Conservation (phyloP, 192 early-diverging fungal genomes). For the Lobosporangium transversale region DNA sequence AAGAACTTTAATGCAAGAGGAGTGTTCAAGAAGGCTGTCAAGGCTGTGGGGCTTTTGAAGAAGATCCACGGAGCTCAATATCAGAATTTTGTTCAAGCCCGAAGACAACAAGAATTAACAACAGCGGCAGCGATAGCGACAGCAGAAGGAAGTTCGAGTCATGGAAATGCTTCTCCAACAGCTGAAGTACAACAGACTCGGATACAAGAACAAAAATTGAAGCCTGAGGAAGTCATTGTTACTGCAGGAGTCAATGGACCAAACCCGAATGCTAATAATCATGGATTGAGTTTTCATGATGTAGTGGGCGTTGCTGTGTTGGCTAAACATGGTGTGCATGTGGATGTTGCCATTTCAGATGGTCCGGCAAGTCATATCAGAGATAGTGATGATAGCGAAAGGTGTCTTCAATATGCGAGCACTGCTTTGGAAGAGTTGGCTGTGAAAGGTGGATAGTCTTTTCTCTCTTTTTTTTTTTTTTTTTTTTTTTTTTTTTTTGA, state of each 20-base stretch:
- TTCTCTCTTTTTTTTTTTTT: too few relatives aligned
- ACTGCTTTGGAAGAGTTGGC: too few relatives aligned
- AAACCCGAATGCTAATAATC: neutral
- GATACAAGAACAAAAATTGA: too few relatives aligned
- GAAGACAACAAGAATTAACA: neutral
- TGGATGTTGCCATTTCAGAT: neutral
- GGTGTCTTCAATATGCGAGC: neutral
- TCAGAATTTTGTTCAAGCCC: neutral
- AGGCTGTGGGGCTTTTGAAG: slow-evolving; percentile 28
- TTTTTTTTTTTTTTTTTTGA: too few relatives aligned
- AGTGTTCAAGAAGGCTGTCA: slow-evolving; percentile 46
- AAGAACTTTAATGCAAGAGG: slow-evolving; percentile 48
- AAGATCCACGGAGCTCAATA: slow-evolving; percentile 29
- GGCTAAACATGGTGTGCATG: slow-evolving; percentile 6
- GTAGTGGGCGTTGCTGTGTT: slow-evolving; percentile 32
- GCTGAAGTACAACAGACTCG: too few relatives aligned
- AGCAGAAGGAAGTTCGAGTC: neutral
- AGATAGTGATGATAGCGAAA: slow-evolving; percentile 6
- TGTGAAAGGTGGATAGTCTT: too few relatives aligned
- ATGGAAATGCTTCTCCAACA: too few relatives aligned
- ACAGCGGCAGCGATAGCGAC: neutral
- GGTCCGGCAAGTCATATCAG: neutral
- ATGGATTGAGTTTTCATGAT: slow-evolving; percentile 31
- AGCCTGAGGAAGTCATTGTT: too few relatives aligned
- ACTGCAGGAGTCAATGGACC: neutral